Evolutionary conservation across 495 filamentous ascomycete genomes (phyloP).

Genomic region (Neurospora sp.): DNA sequence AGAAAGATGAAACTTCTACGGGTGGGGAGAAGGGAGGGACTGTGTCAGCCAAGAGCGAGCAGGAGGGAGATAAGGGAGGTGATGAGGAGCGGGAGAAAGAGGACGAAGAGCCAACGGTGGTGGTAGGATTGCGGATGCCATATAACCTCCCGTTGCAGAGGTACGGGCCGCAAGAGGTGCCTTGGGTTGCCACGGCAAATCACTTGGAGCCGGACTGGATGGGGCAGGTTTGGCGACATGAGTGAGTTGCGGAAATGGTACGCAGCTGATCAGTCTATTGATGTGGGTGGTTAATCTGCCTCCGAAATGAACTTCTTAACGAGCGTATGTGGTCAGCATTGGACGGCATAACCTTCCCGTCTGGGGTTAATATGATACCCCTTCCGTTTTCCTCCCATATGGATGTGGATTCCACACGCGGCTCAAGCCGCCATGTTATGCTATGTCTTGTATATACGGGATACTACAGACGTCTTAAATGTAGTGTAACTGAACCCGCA

Average conservation of each 20-base stretch:
- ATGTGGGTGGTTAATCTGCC: neutral
- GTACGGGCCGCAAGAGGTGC: constrained; percentile 53
- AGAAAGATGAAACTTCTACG: neutral
- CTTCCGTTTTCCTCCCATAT: neutral
- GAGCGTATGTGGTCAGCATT: neutral
- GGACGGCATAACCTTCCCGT: neutral
- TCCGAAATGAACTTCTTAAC: neutral
- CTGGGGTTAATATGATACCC: neutral
- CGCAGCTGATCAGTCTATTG: neutral
- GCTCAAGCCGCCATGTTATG: neutral
- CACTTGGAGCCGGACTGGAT: constrained; percentile 59
- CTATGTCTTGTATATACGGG: neutral
- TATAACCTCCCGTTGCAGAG: constrained; percentile 67
- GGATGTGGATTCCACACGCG: neutral
- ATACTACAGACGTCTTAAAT: neutral
- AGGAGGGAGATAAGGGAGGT: neutral
- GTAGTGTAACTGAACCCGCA: neutral
- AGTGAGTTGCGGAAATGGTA: neutral
- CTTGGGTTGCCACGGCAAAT: constrained; percentile 65
- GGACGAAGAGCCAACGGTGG: constrained; percentile 3
- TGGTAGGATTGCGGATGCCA: constrained; percentile 67
- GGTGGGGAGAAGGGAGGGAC: neutral
- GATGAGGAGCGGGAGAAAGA: neutral
- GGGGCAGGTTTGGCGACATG: constrained; percentile 34
- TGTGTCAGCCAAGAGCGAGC: too few species aligned